Conservation (phyloP, 116 monocot species). For the Posidonia oceanica region DNA sequence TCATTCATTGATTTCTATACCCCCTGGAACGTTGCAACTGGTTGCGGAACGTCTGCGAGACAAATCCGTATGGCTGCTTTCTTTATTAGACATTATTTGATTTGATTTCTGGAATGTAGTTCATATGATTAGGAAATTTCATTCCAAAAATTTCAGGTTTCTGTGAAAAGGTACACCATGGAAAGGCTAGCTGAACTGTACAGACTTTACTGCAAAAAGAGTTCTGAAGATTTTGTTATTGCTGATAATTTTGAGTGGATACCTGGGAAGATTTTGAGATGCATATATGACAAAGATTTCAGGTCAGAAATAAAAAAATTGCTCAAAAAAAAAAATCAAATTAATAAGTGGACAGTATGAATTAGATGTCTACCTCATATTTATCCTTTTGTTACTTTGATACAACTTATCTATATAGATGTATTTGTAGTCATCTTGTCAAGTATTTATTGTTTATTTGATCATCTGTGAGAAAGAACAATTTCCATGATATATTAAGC, state of each 20-base stretch:
- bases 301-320: constrained; percentile 30
- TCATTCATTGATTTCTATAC: constrained; percentile 42
- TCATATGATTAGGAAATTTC: constrained; percentile 9
- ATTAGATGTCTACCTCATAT: neutral
- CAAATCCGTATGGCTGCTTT: constrained; percentile 64
- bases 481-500: neutral
- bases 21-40: constrained; percentile 45
- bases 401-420: neutral
- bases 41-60: constrained; percentile 91
- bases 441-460: neutral
- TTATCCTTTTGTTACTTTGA: neutral
- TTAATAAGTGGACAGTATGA: too few relatives aligned
- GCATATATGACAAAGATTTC: constrained; percentile 97
- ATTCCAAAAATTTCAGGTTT: constrained; percentile 31
- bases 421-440: neutral
- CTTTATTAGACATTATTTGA: constrained; percentile 1
- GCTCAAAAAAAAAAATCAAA: too few relatives aligned
- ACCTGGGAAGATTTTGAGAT: constrained; percentile 90
- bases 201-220: constrained; percentile 43
- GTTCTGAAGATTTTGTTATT: constrained; percentile 34
- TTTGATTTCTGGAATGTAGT: constrained; percentile 5
- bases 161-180: constrained; percentile 86
- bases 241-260: constrained; percentile 74
- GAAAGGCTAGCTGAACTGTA: constrained; percentile 77
- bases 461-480: neutral